Conservation (phyloP, 2,329 filamentous ascomycete species). For the Alternaria sp. region DNA sequence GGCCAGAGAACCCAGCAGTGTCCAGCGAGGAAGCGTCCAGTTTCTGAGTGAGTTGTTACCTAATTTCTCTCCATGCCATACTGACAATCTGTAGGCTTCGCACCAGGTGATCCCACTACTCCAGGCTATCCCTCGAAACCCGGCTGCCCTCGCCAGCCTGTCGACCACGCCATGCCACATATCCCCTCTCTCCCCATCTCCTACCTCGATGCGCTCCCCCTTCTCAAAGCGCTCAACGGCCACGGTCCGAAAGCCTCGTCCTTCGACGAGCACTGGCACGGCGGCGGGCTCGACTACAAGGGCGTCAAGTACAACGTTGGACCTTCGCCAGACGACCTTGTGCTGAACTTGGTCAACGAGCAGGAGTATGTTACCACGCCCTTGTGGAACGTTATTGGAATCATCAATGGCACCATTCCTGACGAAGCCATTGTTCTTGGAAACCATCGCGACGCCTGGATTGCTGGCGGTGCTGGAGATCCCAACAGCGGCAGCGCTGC, state of each 20-base stretch:
- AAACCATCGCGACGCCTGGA: constrained; percentile 93
- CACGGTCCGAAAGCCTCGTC: constrained; percentile 80
- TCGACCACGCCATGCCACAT: constrained; percentile 74
- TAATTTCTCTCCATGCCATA: neutral
- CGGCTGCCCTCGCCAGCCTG: constrained; percentile 77
- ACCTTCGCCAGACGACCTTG: constrained; percentile 75
- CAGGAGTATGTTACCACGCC: constrained; percentile 61
- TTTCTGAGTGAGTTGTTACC: constrained; percentile 55
- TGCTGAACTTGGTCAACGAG: constrained; percentile 59
- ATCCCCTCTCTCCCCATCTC: constrained; percentile 95
- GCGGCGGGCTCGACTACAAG: constrained; percentile 77
- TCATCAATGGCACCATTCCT: constrained; percentile 85
- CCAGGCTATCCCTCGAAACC: constrained; percentile 94
- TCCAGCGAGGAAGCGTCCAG: constrained; percentile 87
- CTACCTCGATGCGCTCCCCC: constrained; percentile 82
- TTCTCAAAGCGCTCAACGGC: constrained; percentile 90
- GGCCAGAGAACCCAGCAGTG: constrained; percentile 84
- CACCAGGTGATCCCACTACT: constrained; percentile 82
- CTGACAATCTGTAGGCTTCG: constrained; percentile 57
- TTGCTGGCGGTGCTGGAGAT: constrained; percentile 82
- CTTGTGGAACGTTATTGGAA: constrained; percentile 79
- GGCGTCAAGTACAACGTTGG: constrained; percentile 87
- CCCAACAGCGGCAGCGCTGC: constrained; percentile 84
- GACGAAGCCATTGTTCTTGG: constrained; percentile 89
- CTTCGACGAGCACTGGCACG: constrained; percentile 76